These are phyloP conservation scores for Fusarium sp. DNA, from an alignment of 2,329 filamentous ascomycete species.

Conservation along the genomic window DNA sequence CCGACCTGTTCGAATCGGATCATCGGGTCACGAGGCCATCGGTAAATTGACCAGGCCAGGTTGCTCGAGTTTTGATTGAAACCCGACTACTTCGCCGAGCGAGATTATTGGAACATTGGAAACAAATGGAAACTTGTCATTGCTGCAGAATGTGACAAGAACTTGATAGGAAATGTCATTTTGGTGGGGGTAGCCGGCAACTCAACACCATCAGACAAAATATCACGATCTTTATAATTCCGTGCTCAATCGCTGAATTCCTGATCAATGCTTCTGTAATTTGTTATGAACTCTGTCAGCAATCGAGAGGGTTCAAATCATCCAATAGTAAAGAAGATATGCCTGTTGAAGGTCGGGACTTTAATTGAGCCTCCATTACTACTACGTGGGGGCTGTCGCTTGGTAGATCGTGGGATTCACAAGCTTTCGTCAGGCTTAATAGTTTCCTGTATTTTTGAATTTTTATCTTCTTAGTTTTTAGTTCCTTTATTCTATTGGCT, in stretches of 20 bases:
- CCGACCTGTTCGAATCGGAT: constrained; percentile 12
- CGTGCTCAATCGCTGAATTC: not conserved
- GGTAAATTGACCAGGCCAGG: not conserved
- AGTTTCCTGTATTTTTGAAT: not conserved
- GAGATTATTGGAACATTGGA: not conserved
- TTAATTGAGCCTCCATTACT: not conserved
- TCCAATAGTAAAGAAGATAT: not conserved
- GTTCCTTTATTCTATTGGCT: not conserved
- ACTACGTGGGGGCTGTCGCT: not conserved
- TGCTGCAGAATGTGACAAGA: constrained; percentile 2
- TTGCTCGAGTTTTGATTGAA: not conserved
- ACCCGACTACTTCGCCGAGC: not conserved
- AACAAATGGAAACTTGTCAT: constrained; percentile 11
- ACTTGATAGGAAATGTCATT: not conserved
- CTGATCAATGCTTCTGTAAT: not conserved
- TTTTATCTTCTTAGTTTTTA: not conserved
- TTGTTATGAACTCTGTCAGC: not conserved
- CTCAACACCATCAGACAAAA: constrained; percentile 15
- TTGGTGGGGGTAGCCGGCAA: not conserved
- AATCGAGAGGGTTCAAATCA: not conserved
- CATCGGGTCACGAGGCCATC: constrained; percentile 22
- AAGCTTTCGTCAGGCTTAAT: not conserved
- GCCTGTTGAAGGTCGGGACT: not conserved
- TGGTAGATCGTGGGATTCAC: not conserved
- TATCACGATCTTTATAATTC: constrained; percentile 8